Conservation (phyloP, 2,329 filamentous ascomycete genomes). For the Orbilia ellipsospora region DNA sequence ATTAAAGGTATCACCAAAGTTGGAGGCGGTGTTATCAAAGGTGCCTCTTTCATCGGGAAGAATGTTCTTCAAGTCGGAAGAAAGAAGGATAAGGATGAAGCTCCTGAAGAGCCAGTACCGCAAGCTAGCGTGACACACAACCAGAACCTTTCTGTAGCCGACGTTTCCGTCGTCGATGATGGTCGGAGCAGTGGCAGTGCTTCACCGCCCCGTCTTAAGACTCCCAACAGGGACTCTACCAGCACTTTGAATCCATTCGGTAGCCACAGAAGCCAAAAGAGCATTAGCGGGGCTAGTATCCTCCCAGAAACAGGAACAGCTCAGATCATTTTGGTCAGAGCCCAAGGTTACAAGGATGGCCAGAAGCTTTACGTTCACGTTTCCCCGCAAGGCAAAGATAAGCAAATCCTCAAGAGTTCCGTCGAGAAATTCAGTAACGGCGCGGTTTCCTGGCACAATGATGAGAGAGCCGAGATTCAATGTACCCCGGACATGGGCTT, state of each 20-base stretch:
- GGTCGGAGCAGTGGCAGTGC: slow-evolving; percentile 40
- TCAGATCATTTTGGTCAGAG: slow-evolving; percentile 80
- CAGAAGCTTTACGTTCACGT: slow-evolving; percentile 81
- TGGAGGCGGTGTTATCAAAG: slow-evolving; percentile 84
- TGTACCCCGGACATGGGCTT: slow-evolving; percentile 87
- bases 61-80: slow-evolving; percentile 77
- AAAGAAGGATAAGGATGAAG: slow-evolving; percentile 70
- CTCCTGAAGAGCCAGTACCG: slow-evolving; percentile 56
- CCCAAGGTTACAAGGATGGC: slow-evolving; percentile 78
- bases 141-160: slow-evolving; percentile 32
- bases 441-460: slow-evolving; percentile 77
- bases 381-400: slow-evolving; percentile 70
- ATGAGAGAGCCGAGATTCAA: slow-evolving; percentile 73
- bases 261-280: slow-evolving; percentile 64
- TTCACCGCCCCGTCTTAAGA: slow-evolving; percentile 49
- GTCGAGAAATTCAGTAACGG: slow-evolving; percentile 79
- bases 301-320: slow-evolving; percentile 77
- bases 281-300: slow-evolving; percentile 74
- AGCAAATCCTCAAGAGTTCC: slow-evolving; percentile 91
- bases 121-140: neutral
- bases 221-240: slow-evolving; percentile 53
- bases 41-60: slow-evolving; percentile 88
- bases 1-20: slow-evolving; percentile 88
- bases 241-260: slow-evolving; percentile 66
- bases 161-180: slow-evolving; percentile 25